Percentiles rank a stretch among this genome's conserved stretches.
phyloP scores from a whole-genome alignment of 2,329 filamentous ascomycete genomes.

The Neofusicoccum cordaticola region DNA sequence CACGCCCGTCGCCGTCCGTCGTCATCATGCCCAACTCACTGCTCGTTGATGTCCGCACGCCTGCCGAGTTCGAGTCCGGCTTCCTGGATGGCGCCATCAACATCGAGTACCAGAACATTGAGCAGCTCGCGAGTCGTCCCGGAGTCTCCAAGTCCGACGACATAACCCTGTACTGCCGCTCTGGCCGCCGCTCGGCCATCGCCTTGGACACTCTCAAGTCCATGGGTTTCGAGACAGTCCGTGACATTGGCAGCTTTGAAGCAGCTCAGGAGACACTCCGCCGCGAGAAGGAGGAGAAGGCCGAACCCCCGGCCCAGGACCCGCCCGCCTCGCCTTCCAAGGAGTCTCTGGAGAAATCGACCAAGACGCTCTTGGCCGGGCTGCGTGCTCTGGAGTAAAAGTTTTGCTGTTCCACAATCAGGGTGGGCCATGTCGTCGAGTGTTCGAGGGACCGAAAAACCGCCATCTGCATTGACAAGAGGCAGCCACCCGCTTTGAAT shows the following conservation, averaged over 20 bases:
- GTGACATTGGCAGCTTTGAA: conserved; percentile 37
- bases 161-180: conserved; percentile 39
- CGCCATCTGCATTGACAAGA: background rate
- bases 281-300: conserved; percentile 26
- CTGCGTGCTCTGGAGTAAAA: conserved; percentile 26
- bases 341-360: conserved; percentile 24
- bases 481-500: background rate
- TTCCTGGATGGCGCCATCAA: conserved; percentile 33
- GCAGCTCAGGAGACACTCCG: conserved; percentile 30
- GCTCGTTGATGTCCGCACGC: conserved; percentile 37
- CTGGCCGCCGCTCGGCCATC: conserved; percentile 33
- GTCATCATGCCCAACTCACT: conserved; percentile 12
- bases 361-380: conserved; percentile 28
- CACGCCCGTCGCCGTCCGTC: too few relatives aligned
- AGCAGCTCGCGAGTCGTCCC: conserved; percentile 21
- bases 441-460: background rate
- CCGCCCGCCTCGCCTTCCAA: conserved; percentile 17
- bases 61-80: conserved; percentile 35
- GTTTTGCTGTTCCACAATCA: background rate
- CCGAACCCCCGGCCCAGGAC: conserved; percentile 19
- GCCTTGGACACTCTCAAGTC: conserved; percentile 29
- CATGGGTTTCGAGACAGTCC: conserved; percentile 30
- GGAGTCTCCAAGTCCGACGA: conserved; percentile 25
- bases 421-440: too few relatives aligned
- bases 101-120: conserved; percentile 37